Conservation (phyloP, 2,329 filamentous ascomycete genomes). For the Colletotrichum sp. region DNA sequence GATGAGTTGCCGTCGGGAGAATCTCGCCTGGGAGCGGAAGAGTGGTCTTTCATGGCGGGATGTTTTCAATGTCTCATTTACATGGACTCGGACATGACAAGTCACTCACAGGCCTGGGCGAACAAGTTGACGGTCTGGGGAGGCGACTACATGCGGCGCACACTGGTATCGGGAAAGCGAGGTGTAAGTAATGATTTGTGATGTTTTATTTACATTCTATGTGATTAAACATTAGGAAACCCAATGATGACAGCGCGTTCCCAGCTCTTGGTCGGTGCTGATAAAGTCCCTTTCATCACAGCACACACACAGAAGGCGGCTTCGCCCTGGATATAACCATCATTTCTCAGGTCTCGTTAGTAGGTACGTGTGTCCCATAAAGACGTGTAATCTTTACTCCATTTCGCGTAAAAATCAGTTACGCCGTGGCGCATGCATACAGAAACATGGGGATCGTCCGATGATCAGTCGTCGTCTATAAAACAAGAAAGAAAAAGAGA, state of each 20-base stretch:
- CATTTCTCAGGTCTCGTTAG: constrained; percentile 6
- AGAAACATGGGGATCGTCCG: background rate
- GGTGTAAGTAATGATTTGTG: background rate
- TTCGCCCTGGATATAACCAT: constrained; percentile 1
- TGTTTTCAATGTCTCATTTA: background rate
- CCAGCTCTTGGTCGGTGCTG: constrained; percentile 46
- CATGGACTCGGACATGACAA: background rate
- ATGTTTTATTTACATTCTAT: constrained; percentile 1
- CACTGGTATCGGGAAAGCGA: background rate
- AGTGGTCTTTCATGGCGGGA: background rate
- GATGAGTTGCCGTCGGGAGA: background rate
- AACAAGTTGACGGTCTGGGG: background rate
- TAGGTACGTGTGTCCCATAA: background rate
- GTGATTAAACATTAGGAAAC: constrained; percentile 16
- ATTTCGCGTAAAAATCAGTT: background rate
- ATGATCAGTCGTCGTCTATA: background rate
- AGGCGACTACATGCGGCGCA: accelerated
- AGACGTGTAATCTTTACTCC: background rate
- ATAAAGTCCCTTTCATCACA: constrained; percentile 2
- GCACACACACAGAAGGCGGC: background rate
- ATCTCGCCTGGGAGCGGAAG: background rate
- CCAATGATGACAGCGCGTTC: constrained; percentile 29
- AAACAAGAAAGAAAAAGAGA: background rate
- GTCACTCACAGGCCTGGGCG: background rate
- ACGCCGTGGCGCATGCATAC: background rate